Conservation (phyloP, 768 basidiomycete genomes). For the Rhizopogon vulgaris region DNA sequence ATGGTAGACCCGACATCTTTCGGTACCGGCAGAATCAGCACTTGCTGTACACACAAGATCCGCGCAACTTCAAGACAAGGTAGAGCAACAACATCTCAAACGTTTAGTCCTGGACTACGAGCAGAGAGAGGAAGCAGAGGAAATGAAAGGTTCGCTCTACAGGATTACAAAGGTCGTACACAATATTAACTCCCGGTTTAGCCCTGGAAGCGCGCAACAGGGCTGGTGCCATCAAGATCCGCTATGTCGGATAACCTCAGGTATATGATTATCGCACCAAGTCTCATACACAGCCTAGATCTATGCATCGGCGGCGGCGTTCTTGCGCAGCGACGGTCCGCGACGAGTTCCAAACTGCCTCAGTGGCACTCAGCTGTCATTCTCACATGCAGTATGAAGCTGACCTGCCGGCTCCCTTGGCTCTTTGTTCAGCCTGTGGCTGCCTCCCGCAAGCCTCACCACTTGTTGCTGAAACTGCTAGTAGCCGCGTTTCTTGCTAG, state of each 20-base stretch:
- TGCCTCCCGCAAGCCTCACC: not conserved
- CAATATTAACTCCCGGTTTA: constrained; percentile 16
- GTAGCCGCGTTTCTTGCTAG: not conserved
- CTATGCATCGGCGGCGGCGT: constrained; percentile 13
- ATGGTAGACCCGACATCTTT: constrained; percentile 72
- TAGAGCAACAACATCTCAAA: constrained; percentile 96
- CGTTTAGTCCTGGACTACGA: constrained; percentile 90
- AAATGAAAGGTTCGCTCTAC: constrained; percentile 54
- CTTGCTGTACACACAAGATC: constrained; percentile 87
- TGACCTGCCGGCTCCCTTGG: not conserved
- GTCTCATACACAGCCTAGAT: constrained; percentile 10
- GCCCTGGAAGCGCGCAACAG: constrained; percentile 68
- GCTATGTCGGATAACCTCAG: constrained; percentile 55
- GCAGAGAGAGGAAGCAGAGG: constrained; percentile 83
- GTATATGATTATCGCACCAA: constrained; percentile 1
- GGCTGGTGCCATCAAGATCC: constrained; percentile 66
- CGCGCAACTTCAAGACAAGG: constrained; percentile 90
- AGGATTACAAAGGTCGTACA: not conserved
- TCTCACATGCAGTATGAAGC: not conserved
- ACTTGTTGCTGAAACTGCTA: not conserved
- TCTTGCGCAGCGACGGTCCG: constrained; percentile 10
- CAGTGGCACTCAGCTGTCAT: not conserved
- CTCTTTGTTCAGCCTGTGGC: not conserved
- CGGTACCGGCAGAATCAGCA: constrained; percentile 81
- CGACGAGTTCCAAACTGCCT: constrained; percentile 1